Conservation (phyloP, 139 green algal genomes). For the Auxenochlorella pyrenoidosa region DNA sequence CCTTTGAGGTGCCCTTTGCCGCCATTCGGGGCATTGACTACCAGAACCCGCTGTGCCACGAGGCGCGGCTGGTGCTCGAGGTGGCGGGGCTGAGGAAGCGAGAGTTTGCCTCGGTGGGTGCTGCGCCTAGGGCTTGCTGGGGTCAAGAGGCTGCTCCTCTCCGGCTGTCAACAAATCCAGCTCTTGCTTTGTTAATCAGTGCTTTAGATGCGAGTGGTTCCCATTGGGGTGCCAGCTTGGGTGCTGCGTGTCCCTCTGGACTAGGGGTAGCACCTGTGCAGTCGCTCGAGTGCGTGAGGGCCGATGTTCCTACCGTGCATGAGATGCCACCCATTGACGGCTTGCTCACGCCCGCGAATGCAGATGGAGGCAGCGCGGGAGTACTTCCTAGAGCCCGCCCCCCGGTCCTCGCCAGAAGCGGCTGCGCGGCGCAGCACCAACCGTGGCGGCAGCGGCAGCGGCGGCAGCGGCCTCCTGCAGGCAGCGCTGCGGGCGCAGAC, state of each 20-base stretch:
- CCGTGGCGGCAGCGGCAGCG: neutral
- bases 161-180: no score
- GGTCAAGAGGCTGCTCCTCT: neutral
- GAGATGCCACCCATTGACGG: no score
- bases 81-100: constrained; percentile 59
- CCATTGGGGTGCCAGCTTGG: no score
- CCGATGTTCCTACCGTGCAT: no score
- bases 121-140: no score
- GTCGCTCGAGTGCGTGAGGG: no score
- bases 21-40: constrained; percentile 62
- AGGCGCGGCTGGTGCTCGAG: constrained; percentile 75
- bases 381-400: constrained; percentile 5
- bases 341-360: neutral
- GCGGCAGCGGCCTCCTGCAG: neutral
- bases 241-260: no score
- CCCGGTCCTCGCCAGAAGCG: neutral
- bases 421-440: neutral
- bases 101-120: constrained; percentile 61
- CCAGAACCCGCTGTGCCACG: constrained; percentile 58
- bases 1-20: constrained; percentile 56
- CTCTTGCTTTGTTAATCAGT: no score
- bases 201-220: no score
- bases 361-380: constrained; percentile 25
- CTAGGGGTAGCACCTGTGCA: no score
- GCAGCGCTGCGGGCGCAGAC: constrained; percentile 7